Conservation (phyloP, 305 asterid species). For the Stenogyne calaminthoides region DNA sequence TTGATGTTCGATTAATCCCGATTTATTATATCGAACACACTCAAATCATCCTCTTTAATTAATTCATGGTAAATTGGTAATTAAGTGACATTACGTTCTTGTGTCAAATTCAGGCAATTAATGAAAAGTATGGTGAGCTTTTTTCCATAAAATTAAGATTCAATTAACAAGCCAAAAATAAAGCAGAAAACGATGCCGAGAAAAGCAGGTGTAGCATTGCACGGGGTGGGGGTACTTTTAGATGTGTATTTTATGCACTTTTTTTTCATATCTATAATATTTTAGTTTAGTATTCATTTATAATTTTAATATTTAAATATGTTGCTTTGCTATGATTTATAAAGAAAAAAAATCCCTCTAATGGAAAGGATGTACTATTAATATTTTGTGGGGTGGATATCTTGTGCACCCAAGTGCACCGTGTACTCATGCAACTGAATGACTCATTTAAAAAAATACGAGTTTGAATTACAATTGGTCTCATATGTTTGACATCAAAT, state of each 20-base stretch:
- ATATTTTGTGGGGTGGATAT: no score
- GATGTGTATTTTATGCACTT: neutral
- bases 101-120: neutral
- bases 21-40: no score
- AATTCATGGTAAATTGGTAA: slow-evolving; percentile 24
- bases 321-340: no score
- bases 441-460: no score
- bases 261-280: neutral
- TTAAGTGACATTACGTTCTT: slow-evolving; percentile 1
- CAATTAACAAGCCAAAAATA: neutral
- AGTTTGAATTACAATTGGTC: no score
- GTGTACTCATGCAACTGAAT: no score
- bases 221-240: slow-evolving; percentile 10
- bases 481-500: no score
- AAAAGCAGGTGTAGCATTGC: slow-evolving; percentile 2
- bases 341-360: no score
- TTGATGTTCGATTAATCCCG: no score
- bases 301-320: neutral
- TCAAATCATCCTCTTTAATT: slow-evolving; percentile 16
- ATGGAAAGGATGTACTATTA: no score
- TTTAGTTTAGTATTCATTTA: neutral
- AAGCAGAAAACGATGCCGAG: neutral
- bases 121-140: neutral
- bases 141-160: neutral
- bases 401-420: no score